Evolutionary conservation across 2,329 filamentous ascomycete genomes (phyloP).

Genomic region (Ophiocordyceps camponoti-saundersi): DNA sequence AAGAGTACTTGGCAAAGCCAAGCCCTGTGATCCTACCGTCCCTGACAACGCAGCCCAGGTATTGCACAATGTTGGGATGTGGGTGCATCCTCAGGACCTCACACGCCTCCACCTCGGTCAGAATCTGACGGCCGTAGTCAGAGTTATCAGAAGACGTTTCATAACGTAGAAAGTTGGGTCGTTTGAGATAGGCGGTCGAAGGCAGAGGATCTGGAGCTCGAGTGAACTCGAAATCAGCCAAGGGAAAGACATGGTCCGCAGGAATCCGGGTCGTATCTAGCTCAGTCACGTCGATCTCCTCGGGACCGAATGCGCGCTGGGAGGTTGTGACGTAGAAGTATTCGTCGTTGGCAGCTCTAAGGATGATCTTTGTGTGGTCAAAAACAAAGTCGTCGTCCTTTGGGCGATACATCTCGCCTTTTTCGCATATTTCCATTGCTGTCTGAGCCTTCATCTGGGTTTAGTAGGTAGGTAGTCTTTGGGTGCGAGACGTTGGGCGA

Average conservation of each 20-base stretch:
- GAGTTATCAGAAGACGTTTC: neutral
- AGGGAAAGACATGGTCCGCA: neutral
- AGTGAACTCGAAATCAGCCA: neutral
- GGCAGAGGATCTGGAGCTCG: slow-evolving; percentile 1
- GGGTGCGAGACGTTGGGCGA: no score
- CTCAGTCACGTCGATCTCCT: neutral
- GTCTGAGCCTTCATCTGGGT: no score
- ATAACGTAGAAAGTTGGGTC: neutral
- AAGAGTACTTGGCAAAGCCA: slow-evolving; percentile 1
- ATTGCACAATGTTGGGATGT: slow-evolving; percentile 1
- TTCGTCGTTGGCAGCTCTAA: neutral
- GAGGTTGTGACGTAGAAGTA: neutral
- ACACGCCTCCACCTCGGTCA: neutral
- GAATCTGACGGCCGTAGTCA: neutral
- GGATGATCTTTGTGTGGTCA: slow-evolving; percentile 1
- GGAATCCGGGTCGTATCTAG: neutral
- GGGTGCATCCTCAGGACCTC: slow-evolving; percentile 1
- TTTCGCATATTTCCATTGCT: neutral
- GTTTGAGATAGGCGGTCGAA: neutral
- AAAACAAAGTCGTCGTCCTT: neutral
- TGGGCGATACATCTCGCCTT: neutral
- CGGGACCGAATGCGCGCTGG: neutral
- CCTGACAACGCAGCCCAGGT: neutral
- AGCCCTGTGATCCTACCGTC: slow-evolving; percentile 1
- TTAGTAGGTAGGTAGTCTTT: no score